Evolutionary conservation across 768 basidiomycete genomes (phyloP), one percentile per base, ranked within the genome.

Genomic region (Suillus bovinus): DNA sequence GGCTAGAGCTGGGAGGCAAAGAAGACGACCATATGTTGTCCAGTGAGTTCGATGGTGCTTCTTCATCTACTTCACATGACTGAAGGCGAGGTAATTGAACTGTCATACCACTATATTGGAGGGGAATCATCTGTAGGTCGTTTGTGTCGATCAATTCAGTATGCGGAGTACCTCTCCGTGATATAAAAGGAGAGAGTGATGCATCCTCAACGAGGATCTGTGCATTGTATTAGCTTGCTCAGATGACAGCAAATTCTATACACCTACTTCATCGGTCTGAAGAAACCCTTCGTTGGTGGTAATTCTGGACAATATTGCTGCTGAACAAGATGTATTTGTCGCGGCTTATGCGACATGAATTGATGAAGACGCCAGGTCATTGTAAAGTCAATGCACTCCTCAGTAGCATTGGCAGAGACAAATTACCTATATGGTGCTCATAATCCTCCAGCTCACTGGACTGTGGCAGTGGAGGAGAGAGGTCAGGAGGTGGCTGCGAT

Each of bases 1-100:
- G 83, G 64, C 82, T 85, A 11, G 84, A 86, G 63, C 78, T 80
- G 31, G 81, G 82, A 39, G 68, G 74, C 14, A 66, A 62, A 52
- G 72, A 70, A 58, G 72, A 72, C 3, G 44, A 56, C 24, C 42
- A 59, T 9, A 63, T 29, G 14, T 67, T 57, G 1, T 64, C 63
- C 10, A 34, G 24, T 29, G 55, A 11, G 36, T 13, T 39, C 27
- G 24, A 56, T 20, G 38, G 27, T 6, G 20, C 39, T 56, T 22
- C 38, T 3, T 56, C 38, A 20, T 27, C 38, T 56, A 20, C 55
- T 27, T 56, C 55, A 20, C 17, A 27, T 20, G 38, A 4, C 24
- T 56, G 55, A 38, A 20, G 5, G 24, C 9, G 16, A 27, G 24
- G 55, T 39, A 3, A 7, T 20, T 39, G 36, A 39, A 4, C 11